Conservation (phyloP, 352 stramenopile species). For the Hyaloperonospora arabidopsidis region DNA sequence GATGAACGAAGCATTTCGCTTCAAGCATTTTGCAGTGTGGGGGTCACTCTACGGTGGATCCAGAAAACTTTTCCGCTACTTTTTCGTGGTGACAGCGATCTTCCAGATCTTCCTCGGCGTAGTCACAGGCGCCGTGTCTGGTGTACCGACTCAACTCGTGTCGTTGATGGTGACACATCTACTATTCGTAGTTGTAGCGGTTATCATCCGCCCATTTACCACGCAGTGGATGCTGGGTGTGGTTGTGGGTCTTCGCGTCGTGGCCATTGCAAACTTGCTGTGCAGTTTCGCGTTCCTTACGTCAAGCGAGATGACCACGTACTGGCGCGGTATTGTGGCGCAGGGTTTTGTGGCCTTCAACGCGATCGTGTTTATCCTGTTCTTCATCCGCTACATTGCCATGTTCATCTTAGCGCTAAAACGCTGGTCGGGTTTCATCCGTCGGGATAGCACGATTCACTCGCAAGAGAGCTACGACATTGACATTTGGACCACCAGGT, state of each 20-base stretch:
- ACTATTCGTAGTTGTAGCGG: constrained; percentile 39
- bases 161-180: constrained; percentile 42
- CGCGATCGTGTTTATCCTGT: constrained; percentile 41
- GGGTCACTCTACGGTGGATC: constrained; percentile 53
- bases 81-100: constrained; percentile 44
- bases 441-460: constrained; percentile 21
- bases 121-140: constrained; percentile 39
- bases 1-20: constrained; percentile 35
- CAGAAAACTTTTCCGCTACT: constrained; percentile 49
- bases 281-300: constrained; percentile 52
- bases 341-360: constrained; percentile 56
- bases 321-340: constrained; percentile 32
- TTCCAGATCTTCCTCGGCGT: constrained; percentile 47
- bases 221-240: constrained; percentile 29
- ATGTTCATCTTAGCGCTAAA: constrained; percentile 48
- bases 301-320: constrained; percentile 31
- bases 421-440: constrained; percentile 36
- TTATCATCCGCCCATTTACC: constrained; percentile 48
- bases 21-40: constrained; percentile 42
- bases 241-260: constrained; percentile 31
- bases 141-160: constrained; percentile 44
- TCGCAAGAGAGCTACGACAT: constrained; percentile 20
- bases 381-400: constrained; percentile 51
- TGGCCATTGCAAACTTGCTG: constrained; percentile 48
- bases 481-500: constrained; percentile 12